phyloP scores from a whole-genome alignment of 1,139 yeast species.

The Entelexis paramagnoliae region DNA sequence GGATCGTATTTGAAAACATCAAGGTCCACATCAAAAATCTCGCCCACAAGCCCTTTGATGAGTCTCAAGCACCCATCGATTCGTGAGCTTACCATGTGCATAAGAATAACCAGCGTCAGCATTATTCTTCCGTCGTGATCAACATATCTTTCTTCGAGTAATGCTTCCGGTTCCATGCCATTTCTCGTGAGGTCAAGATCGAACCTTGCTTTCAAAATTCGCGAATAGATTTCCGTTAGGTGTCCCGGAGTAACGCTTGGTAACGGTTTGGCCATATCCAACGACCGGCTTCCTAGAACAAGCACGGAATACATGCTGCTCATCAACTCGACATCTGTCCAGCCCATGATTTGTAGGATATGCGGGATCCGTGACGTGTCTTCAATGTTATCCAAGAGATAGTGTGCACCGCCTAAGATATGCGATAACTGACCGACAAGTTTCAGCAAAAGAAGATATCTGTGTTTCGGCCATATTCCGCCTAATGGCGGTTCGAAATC shows the following conservation, averaged over 20 bases:
- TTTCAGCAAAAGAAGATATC: constrained; percentile 10
- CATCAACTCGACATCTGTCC: constrained; percentile 12
- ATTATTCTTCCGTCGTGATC: constrained; percentile 9
- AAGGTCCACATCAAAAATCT: constrained; percentile 10
- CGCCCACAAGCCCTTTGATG: constrained; percentile 21
- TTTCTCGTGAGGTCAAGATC: not conserved
- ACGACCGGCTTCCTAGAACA: constrained; percentile 10
- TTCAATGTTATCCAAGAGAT: constrained; percentile 10
- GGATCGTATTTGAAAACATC: not conserved
- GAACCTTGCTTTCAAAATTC: not conserved
- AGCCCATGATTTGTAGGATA: constrained; percentile 14
- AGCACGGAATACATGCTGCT: constrained; percentile 14
- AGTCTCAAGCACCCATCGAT: constrained; percentile 14
- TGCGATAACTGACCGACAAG: constrained; percentile 7
- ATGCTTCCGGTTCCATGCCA: not conserved
- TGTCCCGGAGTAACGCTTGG: constrained; percentile 20
- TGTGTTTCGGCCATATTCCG: constrained; percentile 19
- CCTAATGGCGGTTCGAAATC: constrained; percentile 20
- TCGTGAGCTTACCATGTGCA: constrained; percentile 12
- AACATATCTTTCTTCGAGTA: constrained; percentile 3
- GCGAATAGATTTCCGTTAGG: constrained; percentile 10
- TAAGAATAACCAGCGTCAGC: constrained; percentile 3
- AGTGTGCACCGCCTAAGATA: constrained; percentile 8
- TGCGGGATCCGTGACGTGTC: constrained; percentile 6
- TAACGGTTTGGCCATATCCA: constrained; percentile 11